Conservation (phyloP, 352 stramenopile species). For the Phytophthora chlamydospora region DNA sequence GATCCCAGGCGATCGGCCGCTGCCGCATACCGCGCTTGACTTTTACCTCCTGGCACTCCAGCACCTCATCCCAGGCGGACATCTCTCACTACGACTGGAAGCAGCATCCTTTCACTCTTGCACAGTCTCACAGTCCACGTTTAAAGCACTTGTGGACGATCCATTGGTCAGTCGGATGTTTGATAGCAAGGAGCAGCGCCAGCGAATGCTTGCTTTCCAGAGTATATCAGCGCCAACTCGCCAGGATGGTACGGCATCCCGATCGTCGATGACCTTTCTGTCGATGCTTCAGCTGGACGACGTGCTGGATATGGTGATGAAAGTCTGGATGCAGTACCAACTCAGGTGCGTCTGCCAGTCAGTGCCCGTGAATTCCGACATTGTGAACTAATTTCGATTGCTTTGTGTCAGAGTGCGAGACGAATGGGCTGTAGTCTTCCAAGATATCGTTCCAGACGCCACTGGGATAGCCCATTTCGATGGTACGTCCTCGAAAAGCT, state of each 20-base stretch:
- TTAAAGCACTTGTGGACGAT: conserved; percentile 57
- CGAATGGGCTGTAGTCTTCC: conserved; percentile 69
- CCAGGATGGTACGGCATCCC: conserved; percentile 12
- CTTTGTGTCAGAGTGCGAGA: conserved; percentile 47
- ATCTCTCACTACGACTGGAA: conserved; percentile 50
- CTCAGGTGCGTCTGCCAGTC: conserved; percentile 37
- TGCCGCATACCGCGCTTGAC: conserved; percentile 53
- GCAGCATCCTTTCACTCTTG: conserved; percentile 55
- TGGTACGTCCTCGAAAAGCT: conserved; percentile 31
- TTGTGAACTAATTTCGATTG: background rate
- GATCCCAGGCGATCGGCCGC: conserved; percentile 27
- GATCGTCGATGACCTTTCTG: conserved; percentile 11
- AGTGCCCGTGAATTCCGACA: background rate
- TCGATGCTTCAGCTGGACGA: conserved; percentile 66
- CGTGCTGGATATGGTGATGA: conserved; percentile 73
- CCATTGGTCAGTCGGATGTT: conserved; percentile 52
- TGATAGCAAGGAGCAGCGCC: conserved; percentile 53
- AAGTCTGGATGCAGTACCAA: conserved; percentile 72
- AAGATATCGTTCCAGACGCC: conserved; percentile 62
- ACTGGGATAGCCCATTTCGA: conserved; percentile 67
- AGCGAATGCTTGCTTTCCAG: conserved; percentile 44
- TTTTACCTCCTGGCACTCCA: conserved; percentile 64
- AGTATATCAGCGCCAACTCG: conserved; percentile 19
- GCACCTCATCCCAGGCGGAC: conserved; percentile 47
- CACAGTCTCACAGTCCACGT: conserved; percentile 41